These are phyloP conservation scores for Apiotrichum gamsii DNA, from an alignment of 1,284 basidiomycete genomes.

Conservation along the genomic window DNA sequence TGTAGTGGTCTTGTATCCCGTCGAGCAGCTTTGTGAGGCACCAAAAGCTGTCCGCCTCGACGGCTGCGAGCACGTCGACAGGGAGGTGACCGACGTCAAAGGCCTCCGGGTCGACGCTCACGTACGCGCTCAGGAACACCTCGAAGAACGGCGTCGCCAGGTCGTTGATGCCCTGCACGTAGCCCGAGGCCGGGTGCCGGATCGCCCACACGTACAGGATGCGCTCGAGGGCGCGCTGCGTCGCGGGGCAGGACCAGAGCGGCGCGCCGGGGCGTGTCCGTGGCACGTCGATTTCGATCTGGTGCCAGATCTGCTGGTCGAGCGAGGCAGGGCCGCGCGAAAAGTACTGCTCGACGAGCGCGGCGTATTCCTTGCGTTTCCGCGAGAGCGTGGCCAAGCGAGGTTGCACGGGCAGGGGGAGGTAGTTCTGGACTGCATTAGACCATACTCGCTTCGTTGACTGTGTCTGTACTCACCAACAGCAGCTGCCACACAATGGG, in stretches of 20 bases:
- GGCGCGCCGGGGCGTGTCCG: conserved; percentile 83
- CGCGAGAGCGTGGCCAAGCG: conserved; percentile 70
- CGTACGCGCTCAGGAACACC: conserved; percentile 59
- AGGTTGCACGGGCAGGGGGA: conserved; percentile 73
- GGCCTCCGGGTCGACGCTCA: conserved; percentile 70
- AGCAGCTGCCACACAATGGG: conserved; percentile 93
- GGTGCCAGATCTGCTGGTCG: conserved; percentile 94
- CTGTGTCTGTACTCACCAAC: conserved; percentile 59
- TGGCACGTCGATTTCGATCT: conserved; percentile 94
- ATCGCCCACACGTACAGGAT: conserved; percentile 98
- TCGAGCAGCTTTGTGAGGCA: conserved; percentile 87
- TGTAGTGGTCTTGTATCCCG: conserved; percentile 96
- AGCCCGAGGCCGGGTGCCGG: conserved; percentile 89
- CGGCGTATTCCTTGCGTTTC: conserved; percentile 87
- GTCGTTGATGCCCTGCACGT: conserved; percentile 97
- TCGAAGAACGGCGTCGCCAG: conserved; percentile 92
- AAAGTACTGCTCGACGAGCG: conserved; percentile 87
- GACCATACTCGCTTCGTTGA: background rate
- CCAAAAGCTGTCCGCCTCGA: conserved; percentile 96
- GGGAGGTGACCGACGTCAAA: conserved; percentile 77
- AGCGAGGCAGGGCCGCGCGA: conserved; percentile 70
- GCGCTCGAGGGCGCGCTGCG: conserved; percentile 84
- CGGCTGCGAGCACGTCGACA: conserved; percentile 61
- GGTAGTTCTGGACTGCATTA: conserved; percentile 63
- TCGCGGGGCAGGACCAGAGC: conserved; percentile 79